Base-by-base conservation (phyloP, 441 rosid species). In the Gossypium lobatum region DNA sequence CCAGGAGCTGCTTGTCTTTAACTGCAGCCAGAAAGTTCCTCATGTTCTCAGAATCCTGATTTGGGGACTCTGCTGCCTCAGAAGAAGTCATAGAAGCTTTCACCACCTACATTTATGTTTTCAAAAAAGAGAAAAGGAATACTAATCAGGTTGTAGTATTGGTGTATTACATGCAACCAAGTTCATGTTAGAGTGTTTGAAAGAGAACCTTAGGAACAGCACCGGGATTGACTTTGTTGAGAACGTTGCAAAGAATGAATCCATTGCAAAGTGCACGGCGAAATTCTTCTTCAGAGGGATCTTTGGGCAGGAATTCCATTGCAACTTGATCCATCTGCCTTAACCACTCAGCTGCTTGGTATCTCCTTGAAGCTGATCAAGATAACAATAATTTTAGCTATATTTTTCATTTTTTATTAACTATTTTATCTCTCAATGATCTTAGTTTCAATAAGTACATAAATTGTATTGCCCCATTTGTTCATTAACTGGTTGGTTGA, bases 141-240 rank as follows among this genome's bases (percentile, higher is more conserved):
- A 21, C 26, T 57, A 57, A 57, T 57, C 61, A 57, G 21, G 58
- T 53, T 53, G 21, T 53, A 8, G 23, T 53, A 53, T 53, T 53
- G 23, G 23, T 53, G 17, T 53, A 53, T 53, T 53, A 14, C 58
- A 53, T 53, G 58, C 58, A 62, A 23, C 46, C 25, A 34, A 34
- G 68, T 66, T 66, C 13, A 14, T 14, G 37, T 23, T 66, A 66
- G 13, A 66, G 42, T 45, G 42, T 23, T 10, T 25, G 34, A 64
- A 46, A 48, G 9, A 65, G 73, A 74, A 92, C 98, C 93, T 95
- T 95, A 78, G 80, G 93, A 63, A 93, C 89, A 14, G 96, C 91
- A 25, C 97, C 97, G 18, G 99, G 97, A 81, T 89, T 93, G 82
- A 93, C 97, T 87, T 89, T 91, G 88, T 93, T 91, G 78, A 95